A percentile compares a stretch with the other conserved stretches of the same genome.
phyloP scores from a whole-genome alignment of 345 rosid species.

The Cochlearia excelsa region DNA sequence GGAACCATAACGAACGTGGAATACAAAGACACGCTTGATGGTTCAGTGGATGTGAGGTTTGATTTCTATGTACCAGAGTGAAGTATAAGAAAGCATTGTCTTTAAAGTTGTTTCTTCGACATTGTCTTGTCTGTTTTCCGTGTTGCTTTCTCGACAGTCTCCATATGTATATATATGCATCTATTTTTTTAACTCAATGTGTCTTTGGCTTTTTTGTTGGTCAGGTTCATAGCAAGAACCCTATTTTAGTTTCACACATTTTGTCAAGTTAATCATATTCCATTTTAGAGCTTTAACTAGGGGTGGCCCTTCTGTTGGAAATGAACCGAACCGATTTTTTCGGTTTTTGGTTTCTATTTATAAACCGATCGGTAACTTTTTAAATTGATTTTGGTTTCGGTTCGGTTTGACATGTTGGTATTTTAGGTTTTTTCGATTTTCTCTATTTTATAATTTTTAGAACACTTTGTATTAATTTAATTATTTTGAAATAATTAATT shows the following conservation, averaged over 20 bases:
- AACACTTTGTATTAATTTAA: no score
- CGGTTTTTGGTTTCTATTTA: no score
- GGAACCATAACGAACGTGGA: constrained; percentile 71
- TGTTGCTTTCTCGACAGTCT: constrained; percentile 26
- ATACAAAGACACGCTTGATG: constrained; percentile 70
- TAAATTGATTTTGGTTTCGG: no score
- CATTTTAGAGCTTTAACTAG: not conserved
- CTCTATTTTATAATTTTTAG: no score
- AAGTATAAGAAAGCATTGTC: constrained; percentile 3
- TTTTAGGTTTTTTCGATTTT: no score
- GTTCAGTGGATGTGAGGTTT: constrained; percentile 84
- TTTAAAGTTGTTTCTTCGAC: constrained; percentile 12
- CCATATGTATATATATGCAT: constrained; percentile 42
- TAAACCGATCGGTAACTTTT: no score
- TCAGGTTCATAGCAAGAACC: not conserved
- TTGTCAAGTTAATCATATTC: not conserved
- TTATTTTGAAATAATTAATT: no score
- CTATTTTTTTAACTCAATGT: not conserved
- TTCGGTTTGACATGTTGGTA: no score
- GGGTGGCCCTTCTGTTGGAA: no score
- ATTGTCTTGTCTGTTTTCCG: constrained; percentile 11
- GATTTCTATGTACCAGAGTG: constrained; percentile 84
- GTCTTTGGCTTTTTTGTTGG: not conserved
- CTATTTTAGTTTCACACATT: not conserved
- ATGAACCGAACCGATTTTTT: no score